These are phyloP conservation scores for Leccinum disarticulatum DNA, from an alignment of 768 basidiomycete species.

Conservation along the genomic window DNA sequence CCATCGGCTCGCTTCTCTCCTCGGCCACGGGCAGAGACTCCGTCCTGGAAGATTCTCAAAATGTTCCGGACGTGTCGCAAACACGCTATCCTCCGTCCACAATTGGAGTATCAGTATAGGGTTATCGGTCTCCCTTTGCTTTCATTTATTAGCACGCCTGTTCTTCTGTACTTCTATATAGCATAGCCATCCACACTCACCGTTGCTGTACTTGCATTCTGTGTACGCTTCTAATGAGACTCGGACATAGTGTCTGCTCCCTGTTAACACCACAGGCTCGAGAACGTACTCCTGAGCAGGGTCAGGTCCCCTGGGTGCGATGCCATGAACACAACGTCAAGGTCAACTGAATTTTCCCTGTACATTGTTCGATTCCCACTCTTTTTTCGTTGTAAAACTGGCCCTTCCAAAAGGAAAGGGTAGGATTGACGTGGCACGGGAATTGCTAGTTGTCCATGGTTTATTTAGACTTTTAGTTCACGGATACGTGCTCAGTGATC, in stretches of 20 bases:
- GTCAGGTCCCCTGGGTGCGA: conserved; percentile 9
- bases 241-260: neutral
- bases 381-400: conserved; percentile 2
- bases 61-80: conserved; percentile 19
- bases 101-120: conserved; percentile 26
- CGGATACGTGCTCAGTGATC: conserved; percentile 3
- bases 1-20: conserved; percentile 73
- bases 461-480: conserved; percentile 29
- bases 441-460: conserved; percentile 1
- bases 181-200: conserved; percentile 20
- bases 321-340: conserved; percentile 3
- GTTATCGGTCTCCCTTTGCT: neutral
- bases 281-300: conserved; percentile 9
- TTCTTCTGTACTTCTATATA: conserved; percentile 26
- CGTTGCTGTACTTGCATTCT: conserved; percentile 20
- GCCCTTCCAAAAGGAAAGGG: conserved; percentile 17
- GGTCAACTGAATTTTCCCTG: conserved; percentile 8
- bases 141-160: conserved; percentile 23
- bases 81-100: conserved; percentile 17
- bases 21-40: conserved; percentile 36
- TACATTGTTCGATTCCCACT: conserved; percentile 9
- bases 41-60: conserved; percentile 27
- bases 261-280: neutral
- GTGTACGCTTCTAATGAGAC: conserved; percentile 22
- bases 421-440: conserved; percentile 15